These are phyloP conservation scores for Ramaria sp. DNA, from an alignment of 768 basidiomycete genomes.

Conservation along the genomic window DNA sequence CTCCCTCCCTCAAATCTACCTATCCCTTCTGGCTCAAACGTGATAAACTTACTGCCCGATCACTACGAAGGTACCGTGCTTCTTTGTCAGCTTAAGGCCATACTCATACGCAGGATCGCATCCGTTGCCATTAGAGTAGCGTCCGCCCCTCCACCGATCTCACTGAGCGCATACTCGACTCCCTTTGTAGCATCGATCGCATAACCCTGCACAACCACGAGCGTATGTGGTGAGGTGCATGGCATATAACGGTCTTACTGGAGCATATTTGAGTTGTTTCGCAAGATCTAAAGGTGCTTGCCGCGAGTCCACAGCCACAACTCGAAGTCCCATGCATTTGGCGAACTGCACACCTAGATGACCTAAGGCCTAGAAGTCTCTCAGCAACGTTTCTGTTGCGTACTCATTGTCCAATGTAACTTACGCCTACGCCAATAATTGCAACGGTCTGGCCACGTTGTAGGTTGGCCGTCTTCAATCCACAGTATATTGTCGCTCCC, in stretches of 20 bases:
- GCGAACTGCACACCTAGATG: slow-evolving; percentile 6
- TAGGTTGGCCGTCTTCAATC: background rate
- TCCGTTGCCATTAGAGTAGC: slow-evolving; percentile 5
- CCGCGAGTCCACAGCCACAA: slow-evolving; percentile 2
- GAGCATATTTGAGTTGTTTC: slow-evolving; percentile 4
- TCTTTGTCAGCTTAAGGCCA: slow-evolving; percentile 1
- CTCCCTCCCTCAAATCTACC: too few species aligned
- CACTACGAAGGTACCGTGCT: slow-evolving; percentile 4
- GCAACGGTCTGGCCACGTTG: slow-evolving; percentile 1
- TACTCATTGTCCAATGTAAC: background rate
- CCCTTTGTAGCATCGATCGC: slow-evolving; percentile 5
- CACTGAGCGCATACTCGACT: slow-evolving; percentile 1
- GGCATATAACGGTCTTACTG: background rate
- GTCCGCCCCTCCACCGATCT: background rate
- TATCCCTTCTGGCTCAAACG: too few species aligned
- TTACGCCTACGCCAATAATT: slow-evolving; percentile 5
- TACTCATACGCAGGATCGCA: slow-evolving; percentile 1
- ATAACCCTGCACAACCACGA: background rate
- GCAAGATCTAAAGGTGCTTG: slow-evolving; percentile 8
- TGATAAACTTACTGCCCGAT: slow-evolving; percentile 2
- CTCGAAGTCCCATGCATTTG: slow-evolving; percentile 6
- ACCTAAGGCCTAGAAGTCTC: slow-evolving; percentile 1
- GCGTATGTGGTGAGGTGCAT: background rate
- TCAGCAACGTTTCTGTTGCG: background rate
- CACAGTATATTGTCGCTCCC: slow-evolving; percentile 3